Evolutionary conservation across 108 stramenopile genomes (phyloP), one percentile per base, ranked within the genome.

Genomic region (Nitzschia palea): DNA sequence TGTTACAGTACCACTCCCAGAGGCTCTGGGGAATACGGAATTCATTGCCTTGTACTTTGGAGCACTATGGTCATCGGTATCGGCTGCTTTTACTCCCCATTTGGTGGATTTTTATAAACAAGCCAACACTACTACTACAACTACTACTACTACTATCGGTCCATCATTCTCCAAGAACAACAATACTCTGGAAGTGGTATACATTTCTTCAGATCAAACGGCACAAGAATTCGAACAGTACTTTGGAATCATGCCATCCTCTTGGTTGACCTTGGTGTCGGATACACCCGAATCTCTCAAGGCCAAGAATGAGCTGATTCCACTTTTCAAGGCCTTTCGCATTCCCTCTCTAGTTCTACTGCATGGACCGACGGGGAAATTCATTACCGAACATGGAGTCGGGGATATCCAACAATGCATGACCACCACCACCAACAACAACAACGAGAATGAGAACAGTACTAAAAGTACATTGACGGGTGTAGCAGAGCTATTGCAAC

Each of bases 291-390:
- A 48, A 18, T 12, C 47, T 5, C 8, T 48, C n/a, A 8, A 48
- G 18, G 22, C 15, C 4, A 48, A 48, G 18, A 48, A 8, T 4
- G 47, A 48, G 22, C 18, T 48, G 15, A 48, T 18, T n/a, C 47
- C 47, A 20, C 47, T 48, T 20, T 48, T 48, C 47, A 48, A 48
- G 47, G n/a, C 15, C n/a, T 48, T 48, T 48, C 47, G 47, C 5
- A 20, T 20, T 48, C 47, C 47, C 9, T 48, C 17, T 18, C 5
- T 48, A 20, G 47, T 48, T 20, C 18, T 48, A 5, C 22, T 48
- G 47, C 47, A 48, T 48, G 47, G 8, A 18, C 47, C 47, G 47
- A 48, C 47, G 47, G 47, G 47, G 4, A 18, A 10, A 10, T 48
- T 48, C 18, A 20, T 48, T 5, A 48, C 47, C 18, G 47, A 48